Evolutionary conservation across 2,329 filamentous ascomycete genomes (phyloP).

Genomic region (Pyrenophora seminiperda): DNA sequence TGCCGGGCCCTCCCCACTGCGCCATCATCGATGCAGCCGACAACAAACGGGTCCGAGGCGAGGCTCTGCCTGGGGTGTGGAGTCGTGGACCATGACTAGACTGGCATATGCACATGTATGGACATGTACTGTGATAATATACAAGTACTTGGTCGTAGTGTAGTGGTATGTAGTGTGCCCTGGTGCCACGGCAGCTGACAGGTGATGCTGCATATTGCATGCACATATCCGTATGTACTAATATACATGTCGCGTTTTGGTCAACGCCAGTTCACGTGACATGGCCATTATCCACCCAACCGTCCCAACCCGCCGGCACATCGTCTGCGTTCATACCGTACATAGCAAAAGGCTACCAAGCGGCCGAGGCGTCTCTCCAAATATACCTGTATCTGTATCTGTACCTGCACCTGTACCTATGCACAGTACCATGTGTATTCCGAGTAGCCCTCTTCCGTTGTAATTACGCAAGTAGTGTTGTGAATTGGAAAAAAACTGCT

Average conservation of each 20-base stretch:
- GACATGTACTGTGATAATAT: too few species aligned
- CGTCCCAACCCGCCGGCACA: not conserved
- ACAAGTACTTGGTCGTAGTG: too few species aligned
- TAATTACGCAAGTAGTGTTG: not conserved
- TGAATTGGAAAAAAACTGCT: not conserved
- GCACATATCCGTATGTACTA: too few species aligned
- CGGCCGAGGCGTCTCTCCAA: too few species aligned
- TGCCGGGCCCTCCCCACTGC: slow-evolving; percentile 11
- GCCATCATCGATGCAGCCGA: slow-evolving; percentile 20
- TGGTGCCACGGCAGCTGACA: not conserved
- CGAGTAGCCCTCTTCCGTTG: not conserved
- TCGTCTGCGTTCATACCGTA: too few species aligned
- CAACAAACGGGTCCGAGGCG: slow-evolving; percentile 4
- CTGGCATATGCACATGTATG: not conserved
- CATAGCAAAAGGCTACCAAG: too few species aligned
- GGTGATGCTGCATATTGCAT: not conserved
- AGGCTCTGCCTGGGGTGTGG: slow-evolving; percentile 17
- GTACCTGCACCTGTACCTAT: too few species aligned
- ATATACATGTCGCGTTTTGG: not conserved
- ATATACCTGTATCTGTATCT: too few species aligned
- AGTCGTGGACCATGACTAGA: not conserved
- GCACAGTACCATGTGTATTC: not conserved
- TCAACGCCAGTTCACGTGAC: slow-evolving; percentile 4
- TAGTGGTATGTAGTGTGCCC: too few species aligned
- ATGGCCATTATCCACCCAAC: not conserved